phyloP scores from a whole-genome alignment of 306 rosid species.

The Aeschynomene evenia region DNA sequence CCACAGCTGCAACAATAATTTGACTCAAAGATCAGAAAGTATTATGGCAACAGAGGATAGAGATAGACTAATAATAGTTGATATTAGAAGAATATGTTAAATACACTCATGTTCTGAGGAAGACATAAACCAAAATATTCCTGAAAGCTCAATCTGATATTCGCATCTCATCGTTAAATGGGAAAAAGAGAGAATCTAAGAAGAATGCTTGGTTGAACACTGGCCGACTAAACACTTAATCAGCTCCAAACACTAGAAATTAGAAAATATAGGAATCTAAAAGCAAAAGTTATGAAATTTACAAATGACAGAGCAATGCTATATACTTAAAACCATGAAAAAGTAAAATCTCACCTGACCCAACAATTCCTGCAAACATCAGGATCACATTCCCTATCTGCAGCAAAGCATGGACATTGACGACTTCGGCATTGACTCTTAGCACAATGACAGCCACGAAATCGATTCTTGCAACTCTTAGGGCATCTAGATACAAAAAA shows the following conservation, averaged over 20 bases:
- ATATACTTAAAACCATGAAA: not conserved
- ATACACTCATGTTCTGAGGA: not conserved
- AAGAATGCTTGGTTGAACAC: not conserved
- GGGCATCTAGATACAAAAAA: slow-evolving; percentile 60
- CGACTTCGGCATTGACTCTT: slow-evolving; percentile 99
- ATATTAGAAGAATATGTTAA: not conserved
- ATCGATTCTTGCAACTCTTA: slow-evolving; percentile 90
- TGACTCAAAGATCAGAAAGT: slow-evolving; percentile 20
- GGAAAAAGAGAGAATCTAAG: not conserved
- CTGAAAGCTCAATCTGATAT: not conserved
- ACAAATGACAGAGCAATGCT: slow-evolving; percentile 8
- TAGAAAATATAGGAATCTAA: not conserved
- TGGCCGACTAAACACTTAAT: slow-evolving; percentile 4
- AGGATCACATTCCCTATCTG: slow-evolving; percentile 98
- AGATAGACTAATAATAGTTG: not conserved
- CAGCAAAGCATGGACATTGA: slow-evolving; percentile 99
- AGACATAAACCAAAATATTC: not conserved
- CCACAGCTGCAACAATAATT: slow-evolving; percentile 75
- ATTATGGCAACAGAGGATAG: not conserved
- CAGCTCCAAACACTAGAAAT: not conserved
- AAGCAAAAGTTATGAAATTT: slow-evolving; percentile 11
- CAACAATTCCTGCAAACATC: slow-evolving; percentile 98
- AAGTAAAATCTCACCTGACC: slow-evolving; percentile 71
- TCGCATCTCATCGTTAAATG: not conserved
- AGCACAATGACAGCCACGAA: slow-evolving; percentile 98